A percentile compares a stretch with the other conserved stretches of the same genome.
phyloP scores from a whole-genome alignment of 306 rosid species.

The Castanea crenata region DNA sequence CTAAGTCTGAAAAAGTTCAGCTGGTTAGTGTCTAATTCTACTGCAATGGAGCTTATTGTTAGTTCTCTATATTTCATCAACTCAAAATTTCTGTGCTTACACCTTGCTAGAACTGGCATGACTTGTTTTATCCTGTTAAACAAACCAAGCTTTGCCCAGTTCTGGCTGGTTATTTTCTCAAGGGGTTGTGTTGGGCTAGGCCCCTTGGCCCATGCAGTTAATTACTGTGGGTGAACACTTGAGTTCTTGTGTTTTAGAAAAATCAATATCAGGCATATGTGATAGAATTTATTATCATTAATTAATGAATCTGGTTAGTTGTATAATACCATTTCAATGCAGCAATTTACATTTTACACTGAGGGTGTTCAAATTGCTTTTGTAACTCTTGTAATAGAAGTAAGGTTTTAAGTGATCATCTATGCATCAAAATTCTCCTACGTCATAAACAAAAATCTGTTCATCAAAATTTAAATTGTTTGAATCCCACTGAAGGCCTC shows the following conservation, averaged over 20 bases:
- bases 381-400: neutral
- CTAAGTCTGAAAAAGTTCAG: constrained; percentile 84
- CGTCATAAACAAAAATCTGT: neutral
- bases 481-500: neutral
- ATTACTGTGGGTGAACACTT: constrained; percentile 7
- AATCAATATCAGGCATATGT: neutral
- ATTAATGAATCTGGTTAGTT: no score
- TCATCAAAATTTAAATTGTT: neutral
- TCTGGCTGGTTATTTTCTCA: neutral
- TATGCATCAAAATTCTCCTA: neutral
- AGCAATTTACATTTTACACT: neutral
- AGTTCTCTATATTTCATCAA: neutral
- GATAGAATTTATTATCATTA: neutral
- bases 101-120: constrained; percentile 1
- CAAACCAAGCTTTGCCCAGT: constrained; percentile 5
- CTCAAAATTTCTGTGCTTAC: constrained; percentile 21
- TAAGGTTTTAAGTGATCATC: neutral
- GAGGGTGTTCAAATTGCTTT: neutral
- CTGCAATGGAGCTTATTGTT: neutral
- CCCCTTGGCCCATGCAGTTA: constrained; percentile 3
- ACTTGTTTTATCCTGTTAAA: constrained; percentile 14
- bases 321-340: neutral
- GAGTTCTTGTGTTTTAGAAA: neutral
- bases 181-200: neutral
- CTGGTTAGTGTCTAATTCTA: constrained; percentile 46